phyloP scores from a whole-genome alignment of 73 alveolate species.

The Tetrahymena elliotti region DNA sequence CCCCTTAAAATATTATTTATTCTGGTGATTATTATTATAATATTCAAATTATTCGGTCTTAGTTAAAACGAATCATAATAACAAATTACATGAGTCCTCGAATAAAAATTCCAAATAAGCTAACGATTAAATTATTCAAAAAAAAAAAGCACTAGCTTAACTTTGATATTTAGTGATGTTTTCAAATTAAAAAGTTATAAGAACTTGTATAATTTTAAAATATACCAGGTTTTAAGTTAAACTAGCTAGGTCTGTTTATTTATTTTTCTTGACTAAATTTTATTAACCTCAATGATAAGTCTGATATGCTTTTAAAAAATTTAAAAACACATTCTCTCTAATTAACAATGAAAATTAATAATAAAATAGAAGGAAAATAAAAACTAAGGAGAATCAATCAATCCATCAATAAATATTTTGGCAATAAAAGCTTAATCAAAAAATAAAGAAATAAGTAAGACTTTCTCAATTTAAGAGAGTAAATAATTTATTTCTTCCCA shows the following conservation, averaged over 20 bases:
- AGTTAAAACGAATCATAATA: too few species aligned
- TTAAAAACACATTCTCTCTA: too few species aligned
- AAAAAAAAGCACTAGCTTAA: neutral
- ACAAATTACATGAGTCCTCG: neutral
- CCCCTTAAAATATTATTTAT: neutral
- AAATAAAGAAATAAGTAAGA: neutral
- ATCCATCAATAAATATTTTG: too few species aligned
- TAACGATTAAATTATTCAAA: too few species aligned
- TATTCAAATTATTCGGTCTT: neutral
- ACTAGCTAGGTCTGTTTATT: neutral
- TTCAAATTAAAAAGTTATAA: neutral
- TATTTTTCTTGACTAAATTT: too few species aligned
- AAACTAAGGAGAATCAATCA: neutral
- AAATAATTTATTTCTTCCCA: neutral
- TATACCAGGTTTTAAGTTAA: neutral
- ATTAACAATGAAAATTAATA: neutral
- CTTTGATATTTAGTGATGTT: neutral
- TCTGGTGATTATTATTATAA: neutral
- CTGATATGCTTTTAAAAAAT: too few species aligned
- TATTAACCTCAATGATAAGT: neutral
- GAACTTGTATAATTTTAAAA: neutral
- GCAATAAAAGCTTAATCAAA: too few species aligned
- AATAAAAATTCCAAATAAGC: neutral
- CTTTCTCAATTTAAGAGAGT: neutral
- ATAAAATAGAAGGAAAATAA: neutral